phyloP scores from a whole-genome alignment of 2,329 filamentous ascomycete species.

The Orbilia quercus region DNA sequence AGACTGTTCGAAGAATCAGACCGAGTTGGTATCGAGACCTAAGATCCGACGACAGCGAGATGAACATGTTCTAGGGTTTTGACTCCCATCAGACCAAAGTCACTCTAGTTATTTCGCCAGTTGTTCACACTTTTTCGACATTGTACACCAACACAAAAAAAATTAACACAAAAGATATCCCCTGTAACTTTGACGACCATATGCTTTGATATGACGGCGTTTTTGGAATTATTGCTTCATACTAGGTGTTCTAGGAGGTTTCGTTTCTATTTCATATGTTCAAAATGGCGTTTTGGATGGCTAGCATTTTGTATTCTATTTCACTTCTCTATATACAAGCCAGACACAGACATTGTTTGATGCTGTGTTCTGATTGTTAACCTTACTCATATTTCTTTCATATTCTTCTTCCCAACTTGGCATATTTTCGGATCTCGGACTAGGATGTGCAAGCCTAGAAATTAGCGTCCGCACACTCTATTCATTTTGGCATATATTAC shows the following conservation, averaged over 20 bases:
- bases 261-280: not conserved
- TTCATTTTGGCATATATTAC: not conserved
- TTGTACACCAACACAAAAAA: not conserved
- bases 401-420: not conserved
- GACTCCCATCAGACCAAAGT: no score
- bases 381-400: not conserved
- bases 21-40: conserved; percentile 28
- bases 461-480: not conserved
- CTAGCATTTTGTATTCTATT: not conserved
- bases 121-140: not conserved
- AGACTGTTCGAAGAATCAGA: conserved; percentile 25
- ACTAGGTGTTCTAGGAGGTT: not conserved
- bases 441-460: not conserved
- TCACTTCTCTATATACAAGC: conserved; percentile 7
- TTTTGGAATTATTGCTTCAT: not conserved
- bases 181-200: not conserved
- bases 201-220: conserved; percentile 2
- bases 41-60: conserved; percentile 27
- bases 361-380: conserved; percentile 1
- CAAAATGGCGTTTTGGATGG: not conserved
- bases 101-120: not conserved
- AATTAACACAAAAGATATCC: not conserved
- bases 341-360: conserved; percentile 20
- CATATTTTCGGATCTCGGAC: not conserved
- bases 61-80: conserved; percentile 18